Percentiles rank a stretch among this genome's conserved stretches.
Conservation (phyloP, 116 monocot species). For the Phalaenopsis hybrid region DNA sequence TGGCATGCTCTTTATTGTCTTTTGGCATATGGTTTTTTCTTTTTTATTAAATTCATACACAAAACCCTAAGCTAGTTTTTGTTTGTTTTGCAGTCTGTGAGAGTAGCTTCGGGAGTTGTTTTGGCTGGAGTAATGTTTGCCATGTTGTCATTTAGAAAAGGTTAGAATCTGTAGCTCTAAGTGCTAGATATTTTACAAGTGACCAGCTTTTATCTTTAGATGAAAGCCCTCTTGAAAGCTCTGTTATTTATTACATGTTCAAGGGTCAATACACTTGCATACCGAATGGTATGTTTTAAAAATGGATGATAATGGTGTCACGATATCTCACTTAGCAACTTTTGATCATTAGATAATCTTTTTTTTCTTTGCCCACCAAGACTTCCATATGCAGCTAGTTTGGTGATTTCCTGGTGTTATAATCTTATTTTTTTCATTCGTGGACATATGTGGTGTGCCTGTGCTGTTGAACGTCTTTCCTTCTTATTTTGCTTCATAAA, state of each 20-base stretch:
- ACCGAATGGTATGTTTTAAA: background rate
- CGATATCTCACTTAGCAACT: background rate
- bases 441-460: background rate
- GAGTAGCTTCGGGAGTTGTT: slow-evolving; percentile 50
- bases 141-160: slow-evolving; percentile 75
- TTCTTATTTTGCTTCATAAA: background rate
- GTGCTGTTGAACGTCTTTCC: background rate
- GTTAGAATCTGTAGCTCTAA: slow-evolving; percentile 26
- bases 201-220: background rate
- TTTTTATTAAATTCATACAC: background rate
- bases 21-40: background rate
- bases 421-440: background rate
- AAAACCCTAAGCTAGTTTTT: background rate
- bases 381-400: background rate
- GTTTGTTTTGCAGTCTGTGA: slow-evolving; percentile 58
- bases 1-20: background rate
- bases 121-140: slow-evolving; percentile 62
- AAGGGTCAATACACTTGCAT: background rate
- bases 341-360: background rate
- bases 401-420: background rate
- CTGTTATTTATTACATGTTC: background rate
- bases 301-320: background rate
- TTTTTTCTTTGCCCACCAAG: background rate
- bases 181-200: background rate
- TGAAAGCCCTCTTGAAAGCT: slow-evolving; percentile 1